These are phyloP conservation scores for Parascedosporium putredinis DNA, from an alignment of 2,329 filamentous ascomycete genomes.

Conservation along the genomic window DNA sequence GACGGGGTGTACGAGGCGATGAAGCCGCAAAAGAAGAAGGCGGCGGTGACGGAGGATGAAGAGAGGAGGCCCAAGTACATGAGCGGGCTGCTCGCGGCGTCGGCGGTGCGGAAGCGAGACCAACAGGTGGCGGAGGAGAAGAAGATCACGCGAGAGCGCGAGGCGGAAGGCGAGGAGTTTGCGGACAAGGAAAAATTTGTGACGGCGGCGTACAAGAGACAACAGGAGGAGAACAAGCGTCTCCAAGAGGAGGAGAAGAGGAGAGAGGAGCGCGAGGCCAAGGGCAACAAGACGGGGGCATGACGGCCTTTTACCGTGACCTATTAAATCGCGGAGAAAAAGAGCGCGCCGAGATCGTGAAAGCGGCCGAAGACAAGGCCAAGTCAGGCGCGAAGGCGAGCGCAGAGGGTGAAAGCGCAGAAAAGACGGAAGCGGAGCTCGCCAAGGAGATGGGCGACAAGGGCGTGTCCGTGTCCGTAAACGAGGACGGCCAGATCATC, in stretches of 20 bases:
- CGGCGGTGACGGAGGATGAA: slow-evolving; percentile 39
- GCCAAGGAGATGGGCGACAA: slow-evolving; percentile 57
- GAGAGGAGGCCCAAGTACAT: slow-evolving; percentile 70
- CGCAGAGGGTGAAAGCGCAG: slow-evolving; percentile 23
- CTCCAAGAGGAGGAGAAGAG: slow-evolving; percentile 62
- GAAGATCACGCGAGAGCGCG: slow-evolving; percentile 65
- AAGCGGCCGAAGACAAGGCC: slow-evolving; percentile 47
- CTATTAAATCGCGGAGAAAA: slow-evolving; percentile 62
- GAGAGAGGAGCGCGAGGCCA: slow-evolving; percentile 53
- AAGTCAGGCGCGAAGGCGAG: slow-evolving; percentile 30
- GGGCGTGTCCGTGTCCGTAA: slow-evolving; percentile 53
- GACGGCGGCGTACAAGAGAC: slow-evolving; percentile 70
- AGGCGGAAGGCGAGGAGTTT: slow-evolving; percentile 70
- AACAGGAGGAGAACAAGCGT: slow-evolving; percentile 63
- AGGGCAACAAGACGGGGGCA: slow-evolving; percentile 53
- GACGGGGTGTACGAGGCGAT: slow-evolving; percentile 72
- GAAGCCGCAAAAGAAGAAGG: slow-evolving; percentile 52
- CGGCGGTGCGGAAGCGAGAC: slow-evolving; percentile 68
- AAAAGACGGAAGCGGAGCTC: slow-evolving; percentile 51
- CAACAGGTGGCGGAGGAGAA: slow-evolving; percentile 71
- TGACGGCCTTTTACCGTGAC: slow-evolving; percentile 69
- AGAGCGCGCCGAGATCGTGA: slow-evolving; percentile 58
- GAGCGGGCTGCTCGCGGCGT: slow-evolving; percentile 60
- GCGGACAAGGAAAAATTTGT: slow-evolving; percentile 80
- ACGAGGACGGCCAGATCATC: slow-evolving; percentile 74